phyloP scores from a whole-genome alignment of 169 alveolate species.

The Pseudocohnilembus persalinus region DNA sequence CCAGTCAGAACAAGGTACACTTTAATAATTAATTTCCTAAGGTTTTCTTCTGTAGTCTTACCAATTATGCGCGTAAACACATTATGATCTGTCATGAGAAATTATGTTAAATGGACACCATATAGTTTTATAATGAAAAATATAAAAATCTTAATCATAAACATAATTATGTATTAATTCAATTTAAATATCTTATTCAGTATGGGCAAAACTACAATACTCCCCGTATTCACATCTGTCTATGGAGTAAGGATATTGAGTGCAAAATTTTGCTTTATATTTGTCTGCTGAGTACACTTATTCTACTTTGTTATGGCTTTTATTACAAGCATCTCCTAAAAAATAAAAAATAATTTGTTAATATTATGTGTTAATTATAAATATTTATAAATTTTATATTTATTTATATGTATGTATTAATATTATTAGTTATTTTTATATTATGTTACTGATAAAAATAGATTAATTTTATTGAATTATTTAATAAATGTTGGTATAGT shows the following conservation, averaged over 20 bases:
- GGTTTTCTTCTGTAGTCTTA: constrained; percentile 78
- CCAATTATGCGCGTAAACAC: constrained; percentile 81
- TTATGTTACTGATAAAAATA: too few species aligned
- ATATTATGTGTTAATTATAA: too few species aligned
- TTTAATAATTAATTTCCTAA: constrained; percentile 49
- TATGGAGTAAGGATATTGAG: constrained; percentile 55
- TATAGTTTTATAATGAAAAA: constrained; percentile 69
- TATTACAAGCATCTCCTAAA: constrained; percentile 30
- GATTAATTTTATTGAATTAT: too few species aligned
- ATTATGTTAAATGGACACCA: constrained; percentile 72
- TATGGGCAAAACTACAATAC: constrained; percentile 79
- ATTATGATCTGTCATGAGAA: constrained; percentile 60
- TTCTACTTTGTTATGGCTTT: constrained; percentile 75
- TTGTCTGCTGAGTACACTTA: constrained; percentile 69
- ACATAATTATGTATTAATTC: constrained; percentile 61
- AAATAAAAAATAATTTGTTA: too few species aligned
- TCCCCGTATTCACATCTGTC: constrained; percentile 68
- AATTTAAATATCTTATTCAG: constrained; percentile 59
- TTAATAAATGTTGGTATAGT: too few species aligned
- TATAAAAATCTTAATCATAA: constrained; percentile 66
- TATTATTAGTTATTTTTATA: too few species aligned
- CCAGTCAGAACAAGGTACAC: constrained; percentile 64
- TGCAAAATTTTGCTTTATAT: constrained; percentile 73
- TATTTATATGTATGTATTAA: too few species aligned
- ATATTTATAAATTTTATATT: too few species aligned